Conservation (phyloP, 345 rosid species). For the Combretum micranthum region DNA sequence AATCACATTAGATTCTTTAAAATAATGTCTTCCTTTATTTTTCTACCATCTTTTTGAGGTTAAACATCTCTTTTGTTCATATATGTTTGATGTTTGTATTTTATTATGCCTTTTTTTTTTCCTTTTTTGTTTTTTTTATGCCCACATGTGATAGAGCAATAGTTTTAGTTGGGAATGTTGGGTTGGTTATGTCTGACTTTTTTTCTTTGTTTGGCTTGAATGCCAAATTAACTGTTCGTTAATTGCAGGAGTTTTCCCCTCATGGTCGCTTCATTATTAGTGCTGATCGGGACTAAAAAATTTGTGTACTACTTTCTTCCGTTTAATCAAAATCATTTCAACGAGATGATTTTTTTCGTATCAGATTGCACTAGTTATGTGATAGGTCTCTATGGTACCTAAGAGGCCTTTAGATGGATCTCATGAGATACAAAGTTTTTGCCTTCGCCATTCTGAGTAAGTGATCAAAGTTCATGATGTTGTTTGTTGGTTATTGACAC, state of each 20-base stretch:
- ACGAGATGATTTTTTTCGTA: slow-evolving; percentile 8
- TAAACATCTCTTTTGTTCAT: neutral
- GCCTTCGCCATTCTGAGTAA: slow-evolving; percentile 97
- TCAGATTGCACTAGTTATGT: slow-evolving; percentile 10
- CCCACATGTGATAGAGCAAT: neutral
- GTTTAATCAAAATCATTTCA: slow-evolving; percentile 3
- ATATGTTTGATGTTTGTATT: neutral
- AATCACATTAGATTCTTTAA: no score
- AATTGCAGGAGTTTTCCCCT: slow-evolving; percentile 77
- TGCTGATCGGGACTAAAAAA: slow-evolving; percentile 86
- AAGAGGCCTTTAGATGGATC: slow-evolving; percentile 79
- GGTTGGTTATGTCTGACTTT: no score
- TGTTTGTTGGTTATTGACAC: slow-evolving; percentile 2
- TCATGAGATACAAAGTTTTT: slow-evolving; percentile 89
- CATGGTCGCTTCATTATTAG: slow-evolving; percentile 69
- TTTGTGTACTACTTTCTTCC: slow-evolving; percentile 48
- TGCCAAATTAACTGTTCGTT: neutral
- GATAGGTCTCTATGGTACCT: slow-evolving; percentile 77
- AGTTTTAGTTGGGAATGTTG: neutral
- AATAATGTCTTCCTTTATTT: no score
- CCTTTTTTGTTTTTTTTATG: no score
- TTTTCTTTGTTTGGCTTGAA: no score
- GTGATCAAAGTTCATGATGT: slow-evolving; percentile 29
- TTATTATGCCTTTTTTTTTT: neutral
- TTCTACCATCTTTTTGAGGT: neutral